A percentile compares a stretch with the other conserved stretches of the same genome.
These are phyloP conservation scores for Bruguiera gymnorhiza DNA, from an alignment of 345 rosid genomes.

Conservation along the genomic window DNA sequence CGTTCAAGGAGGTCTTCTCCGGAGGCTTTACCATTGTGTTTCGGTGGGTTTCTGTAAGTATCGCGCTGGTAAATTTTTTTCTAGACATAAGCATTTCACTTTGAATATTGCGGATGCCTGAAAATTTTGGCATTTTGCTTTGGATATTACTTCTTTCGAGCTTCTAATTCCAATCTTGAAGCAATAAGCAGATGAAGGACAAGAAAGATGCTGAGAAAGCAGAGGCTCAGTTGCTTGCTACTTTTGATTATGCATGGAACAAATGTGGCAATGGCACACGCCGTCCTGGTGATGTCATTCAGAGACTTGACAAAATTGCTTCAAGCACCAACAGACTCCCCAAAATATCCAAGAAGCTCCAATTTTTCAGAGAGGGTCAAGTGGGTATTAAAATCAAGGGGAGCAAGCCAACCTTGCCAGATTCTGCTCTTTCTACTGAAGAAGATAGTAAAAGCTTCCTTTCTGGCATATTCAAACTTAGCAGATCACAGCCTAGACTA, in stretches of 20 bases:
- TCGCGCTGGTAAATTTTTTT: background rate
- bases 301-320: conserved; percentile 42
- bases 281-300: conserved; percentile 53
- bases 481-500: conserved; percentile 50
- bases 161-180: conserved; percentile 7
- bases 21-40: conserved; percentile 51
- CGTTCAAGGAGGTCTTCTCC: conserved; percentile 51
- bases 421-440: conserved; percentile 19
- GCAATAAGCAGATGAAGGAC: conserved; percentile 47
- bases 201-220: conserved; percentile 58
- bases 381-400: conserved; percentile 63
- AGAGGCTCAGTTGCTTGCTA: conserved; percentile 52
- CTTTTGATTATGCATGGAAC: conserved; percentile 94
- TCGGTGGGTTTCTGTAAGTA: conserved; percentile 80
- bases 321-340: conserved; percentile 32
- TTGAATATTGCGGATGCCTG: background rate
- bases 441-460: conserved; percentile 36
- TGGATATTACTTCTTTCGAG: background rate
- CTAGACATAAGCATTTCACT: too few relatives aligned
- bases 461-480: conserved; percentile 42
- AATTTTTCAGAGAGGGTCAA: conserved; percentile 37
- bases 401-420: conserved; percentile 30
- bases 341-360: conserved; percentile 31
- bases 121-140: conserved; percentile 1
- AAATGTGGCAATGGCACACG: conserved; percentile 68